Evolutionary conservation across 768 basidiomycete genomes (phyloP), one percentile per base, ranked within the genome.

Genomic region (Calocybe cyanea): DNA sequence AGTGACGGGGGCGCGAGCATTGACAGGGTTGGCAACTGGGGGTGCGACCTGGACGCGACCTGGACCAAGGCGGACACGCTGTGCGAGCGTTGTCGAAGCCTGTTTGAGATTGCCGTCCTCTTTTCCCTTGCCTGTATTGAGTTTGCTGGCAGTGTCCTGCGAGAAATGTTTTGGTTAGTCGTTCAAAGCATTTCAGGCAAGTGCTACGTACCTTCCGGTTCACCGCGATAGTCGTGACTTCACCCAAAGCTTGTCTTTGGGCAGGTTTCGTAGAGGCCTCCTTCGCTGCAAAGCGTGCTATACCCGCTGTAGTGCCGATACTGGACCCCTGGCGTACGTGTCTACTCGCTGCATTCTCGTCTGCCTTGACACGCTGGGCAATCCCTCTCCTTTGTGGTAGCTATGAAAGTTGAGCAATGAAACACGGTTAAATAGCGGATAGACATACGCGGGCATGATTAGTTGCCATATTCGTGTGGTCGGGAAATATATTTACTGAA

Each of bases 161-260:
- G 46, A 43, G 46, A 20, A 57, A 59, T 42, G 43, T 61, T 50
- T 56, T 43, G 61, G 59, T 51, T 46, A 10, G 30, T 18, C n/a
- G 25, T 11, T 15, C 30, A 23, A 48, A 23, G 41, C 11, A 41
- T 35, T 7, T 14, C 7, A 35, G 34, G 46, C 41, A 31, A 37
- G 38, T 59, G 41, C 39, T 14, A 61, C 77, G 53, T 58, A 85
- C 87, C 71, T 85, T 89, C 62, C 81, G 79, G 64, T 88, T 89
- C 41, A 88, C 78, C 45, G 84, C 82, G 50, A 78, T 78, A 41
- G 78, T 83, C 36, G 86, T 86, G 52, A 93, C 90, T 67, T 92
- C 91, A 48, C 82, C 80, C 40, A 94, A 75, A 32, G 83, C 89
- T 24, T 84, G 75, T 53, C 92, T 78, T 61, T 72, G 67, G 34